Percentiles rank a stretch among this genome's conserved stretches.
These are phyloP conservation scores for Acorus calamus DNA, from an alignment of 106 monocot genomes.

Conservation along the genomic window DNA sequence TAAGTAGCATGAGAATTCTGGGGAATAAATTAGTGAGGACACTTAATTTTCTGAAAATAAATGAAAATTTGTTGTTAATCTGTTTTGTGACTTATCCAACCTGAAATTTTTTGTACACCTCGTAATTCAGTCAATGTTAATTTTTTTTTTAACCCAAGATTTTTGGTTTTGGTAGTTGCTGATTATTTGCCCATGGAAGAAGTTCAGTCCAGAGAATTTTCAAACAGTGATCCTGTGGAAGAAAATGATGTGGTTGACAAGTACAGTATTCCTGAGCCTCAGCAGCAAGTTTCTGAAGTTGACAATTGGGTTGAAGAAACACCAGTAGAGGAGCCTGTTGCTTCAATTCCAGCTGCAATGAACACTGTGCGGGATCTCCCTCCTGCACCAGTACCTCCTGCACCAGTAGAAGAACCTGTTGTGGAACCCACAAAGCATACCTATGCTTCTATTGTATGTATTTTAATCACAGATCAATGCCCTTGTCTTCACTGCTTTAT, in stretches of 20 bases:
- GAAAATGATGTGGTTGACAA: constrained; percentile 29
- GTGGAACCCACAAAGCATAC: constrained; percentile 60
- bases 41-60: too few relatives aligned
- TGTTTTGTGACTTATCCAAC: too few relatives aligned
- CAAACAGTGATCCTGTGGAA: constrained; percentile 18
- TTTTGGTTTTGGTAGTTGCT: constrained; percentile 16
- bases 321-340: constrained; percentile 26
- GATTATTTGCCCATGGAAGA: constrained; percentile 28
- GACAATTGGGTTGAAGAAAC: constrained; percentile 31
- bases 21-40: too few relatives aligned
- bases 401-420: constrained; percentile 25
- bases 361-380: constrained; percentile 8
- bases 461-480: too few relatives aligned
- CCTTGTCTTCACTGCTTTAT: too few relatives aligned
- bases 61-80: too few relatives aligned
- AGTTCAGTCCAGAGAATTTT: constrained; percentile 11
- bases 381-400: not conserved
- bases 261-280: constrained; percentile 34
- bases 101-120: too few relatives aligned
- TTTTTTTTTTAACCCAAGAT: not conserved
- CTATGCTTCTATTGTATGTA: constrained; percentile 75
- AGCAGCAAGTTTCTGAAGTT: constrained; percentile 24
- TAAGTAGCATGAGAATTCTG: too few relatives aligned
- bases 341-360: constrained; percentile 20
- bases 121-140: too few relatives aligned